Base-by-base conservation (phyloP, 345 rosid genomes). In the Balakata baccata region DNA sequence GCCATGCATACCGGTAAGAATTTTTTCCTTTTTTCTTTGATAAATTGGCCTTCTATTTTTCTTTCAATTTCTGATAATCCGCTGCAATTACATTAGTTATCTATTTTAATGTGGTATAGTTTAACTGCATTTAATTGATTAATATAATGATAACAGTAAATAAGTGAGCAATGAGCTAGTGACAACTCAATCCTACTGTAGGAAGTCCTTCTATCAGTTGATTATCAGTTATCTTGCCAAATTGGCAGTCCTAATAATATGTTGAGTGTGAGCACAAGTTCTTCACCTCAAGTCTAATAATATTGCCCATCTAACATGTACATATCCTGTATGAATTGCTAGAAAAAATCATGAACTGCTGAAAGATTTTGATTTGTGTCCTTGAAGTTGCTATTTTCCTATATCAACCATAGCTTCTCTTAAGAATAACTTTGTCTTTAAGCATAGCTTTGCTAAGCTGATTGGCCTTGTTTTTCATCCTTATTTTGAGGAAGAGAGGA, bases 1-100 rank as follows among this genome's bases (percentile, higher is more conserved):
- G 98, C 81, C 96, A 88, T 85, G 94, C 96, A 68, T 92, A 86
- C 84, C 74, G 83, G 97, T 89, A 84, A 57, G 78, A 50, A 29
- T 29, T 29, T 29, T 29, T 29, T 29, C 34, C 34, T 29, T 75
- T 64, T 73, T 41, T n/a, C 7, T 5, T 65, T 11, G 0, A 52
- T 62, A 1, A 17, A 37, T 43, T 59, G 22, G 38, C 11, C 14
- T n/a, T 56, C 39, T 29, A 11, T 20, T 38, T 47, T 12, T 3
- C 14, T 71, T 9, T 20, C 46, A 17, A 25, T 11, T 67, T 20
- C 58, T 71, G 38, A 41, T 62, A 46, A 43, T 39, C 50, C 3
- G 17, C 17, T 61, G n/a, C 43, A 53, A 49, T 53, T 17, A 37
- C 50, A 20, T 51, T 64, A 11, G 11, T 23, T 71, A 16, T 60